These are phyloP conservation scores for Tulasnella calospora DNA, from an alignment of 768 basidiomycete genomes.

Conservation along the genomic window DNA sequence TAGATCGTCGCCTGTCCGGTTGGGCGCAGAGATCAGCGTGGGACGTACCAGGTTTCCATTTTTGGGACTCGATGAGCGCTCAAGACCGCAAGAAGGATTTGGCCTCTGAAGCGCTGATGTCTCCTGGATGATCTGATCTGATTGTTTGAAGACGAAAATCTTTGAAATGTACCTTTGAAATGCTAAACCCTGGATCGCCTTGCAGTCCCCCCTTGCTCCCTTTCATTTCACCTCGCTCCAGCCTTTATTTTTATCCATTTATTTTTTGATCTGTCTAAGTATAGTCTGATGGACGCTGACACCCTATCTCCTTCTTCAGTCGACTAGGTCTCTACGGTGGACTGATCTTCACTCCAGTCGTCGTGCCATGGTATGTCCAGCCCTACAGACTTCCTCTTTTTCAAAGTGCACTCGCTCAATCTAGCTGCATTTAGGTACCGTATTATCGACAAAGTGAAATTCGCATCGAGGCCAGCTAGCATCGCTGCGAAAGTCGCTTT, in stretches of 20 bases:
- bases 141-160: no score
- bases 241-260: not conserved
- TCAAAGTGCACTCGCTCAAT: not conserved
- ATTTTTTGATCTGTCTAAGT: not conserved
- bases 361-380: not conserved
- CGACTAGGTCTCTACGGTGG: constrained; percentile 25
- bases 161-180: no score
- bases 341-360: constrained; percentile 26
- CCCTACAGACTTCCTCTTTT: not conserved
- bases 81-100: no score
- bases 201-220: not conserved
- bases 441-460: not conserved
- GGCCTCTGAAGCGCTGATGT: no score
- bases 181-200: no score
- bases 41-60: no score
- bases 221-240: not conserved
- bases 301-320: not conserved
- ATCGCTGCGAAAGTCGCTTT: constrained; percentile 21
- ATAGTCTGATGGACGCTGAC: not conserved
- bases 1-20: no score
- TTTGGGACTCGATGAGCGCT: no score
- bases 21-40: no score
- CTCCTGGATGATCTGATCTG: no score
- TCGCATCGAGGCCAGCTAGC: not conserved
- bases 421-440: not conserved